phyloP scores from a whole-genome alignment of 139 green algal species.

The Coccomyxa sp. region DNA sequence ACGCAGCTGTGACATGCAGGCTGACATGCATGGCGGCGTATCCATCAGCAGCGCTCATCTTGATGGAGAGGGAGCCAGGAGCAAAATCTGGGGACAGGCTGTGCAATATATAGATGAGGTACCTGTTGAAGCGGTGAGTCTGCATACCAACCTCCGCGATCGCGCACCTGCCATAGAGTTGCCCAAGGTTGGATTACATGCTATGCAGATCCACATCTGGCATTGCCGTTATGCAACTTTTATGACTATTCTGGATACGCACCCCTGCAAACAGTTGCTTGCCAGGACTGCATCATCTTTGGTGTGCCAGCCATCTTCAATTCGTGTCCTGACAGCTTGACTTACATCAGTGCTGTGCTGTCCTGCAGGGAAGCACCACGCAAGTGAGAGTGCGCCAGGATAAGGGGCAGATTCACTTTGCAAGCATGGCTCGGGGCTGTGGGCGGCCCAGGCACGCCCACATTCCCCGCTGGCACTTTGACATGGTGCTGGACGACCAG shows the following conservation, averaged over 20 bases:
- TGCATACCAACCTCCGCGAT: too few species aligned
- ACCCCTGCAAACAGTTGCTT: too few species aligned
- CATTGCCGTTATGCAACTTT: too few species aligned
- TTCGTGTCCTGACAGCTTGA: too few species aligned
- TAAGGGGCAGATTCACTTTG: slow-evolving; percentile 42
- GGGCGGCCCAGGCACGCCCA: slow-evolving; percentile 50
- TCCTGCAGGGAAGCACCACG: slow-evolving; percentile 7
- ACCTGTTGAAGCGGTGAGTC: slow-evolving; percentile 12
- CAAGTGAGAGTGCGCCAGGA: slow-evolving; percentile 43
- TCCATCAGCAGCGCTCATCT: background rate
- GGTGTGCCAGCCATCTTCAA: too few species aligned
- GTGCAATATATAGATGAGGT: slow-evolving; percentile 53
- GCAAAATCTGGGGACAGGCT: slow-evolving; percentile 35
- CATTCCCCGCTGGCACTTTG: slow-evolving; percentile 78
- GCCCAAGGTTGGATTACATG: too few species aligned
- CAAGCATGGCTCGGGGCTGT: slow-evolving; percentile 9
- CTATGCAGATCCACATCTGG: too few species aligned
- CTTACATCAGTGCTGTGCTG: too few species aligned
- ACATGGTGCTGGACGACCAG: slow-evolving; percentile 71
- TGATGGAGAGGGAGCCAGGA: background rate
- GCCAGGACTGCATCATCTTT: too few species aligned
- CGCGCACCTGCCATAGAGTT: too few species aligned
- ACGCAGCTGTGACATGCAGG: background rate
- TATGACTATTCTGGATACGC: too few species aligned
- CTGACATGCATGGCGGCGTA: background rate